These are phyloP conservation scores for Cercospora sp. DNA, from an alignment of 2,329 filamentous ascomycete species.

Conservation along the genomic window DNA sequence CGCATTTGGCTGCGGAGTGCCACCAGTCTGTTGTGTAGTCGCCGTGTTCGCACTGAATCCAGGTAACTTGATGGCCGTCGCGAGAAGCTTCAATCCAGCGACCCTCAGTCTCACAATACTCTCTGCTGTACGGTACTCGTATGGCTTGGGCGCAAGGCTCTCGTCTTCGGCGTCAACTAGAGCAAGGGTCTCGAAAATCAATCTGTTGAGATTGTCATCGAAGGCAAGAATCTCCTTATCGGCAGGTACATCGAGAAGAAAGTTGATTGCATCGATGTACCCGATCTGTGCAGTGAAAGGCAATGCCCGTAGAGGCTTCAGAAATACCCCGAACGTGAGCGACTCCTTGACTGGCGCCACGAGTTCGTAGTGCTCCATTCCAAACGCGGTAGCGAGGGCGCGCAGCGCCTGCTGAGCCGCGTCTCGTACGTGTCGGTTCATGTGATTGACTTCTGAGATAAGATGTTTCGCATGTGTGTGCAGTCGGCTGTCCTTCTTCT, in stretches of 20 bases:
- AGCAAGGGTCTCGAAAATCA: constrained; percentile 90
- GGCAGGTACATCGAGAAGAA: constrained; percentile 84
- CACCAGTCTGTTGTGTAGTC: constrained; percentile 7
- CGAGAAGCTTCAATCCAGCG: constrained; percentile 88
- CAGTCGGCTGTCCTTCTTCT: constrained; percentile 65
- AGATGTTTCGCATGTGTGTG: constrained; percentile 79
- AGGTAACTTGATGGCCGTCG: constrained; percentile 88
- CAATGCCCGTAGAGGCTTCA: constrained; percentile 87
- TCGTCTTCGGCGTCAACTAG: constrained; percentile 94
- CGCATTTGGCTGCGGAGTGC: constrained; percentile 16
- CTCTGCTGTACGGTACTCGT: constrained; percentile 93
- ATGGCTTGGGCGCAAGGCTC: constrained; percentile 84
- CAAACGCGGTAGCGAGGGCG: constrained; percentile 75
- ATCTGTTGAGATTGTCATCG: constrained; percentile 83
- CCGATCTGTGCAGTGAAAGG: constrained; percentile 96
- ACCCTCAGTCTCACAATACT: constrained; percentile 89
- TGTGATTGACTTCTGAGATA: constrained; percentile 85
- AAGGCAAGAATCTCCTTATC: constrained; percentile 75
- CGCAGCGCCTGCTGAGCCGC: constrained; percentile 80
- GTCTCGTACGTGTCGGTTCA: constrained; percentile 91
- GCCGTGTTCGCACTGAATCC: constrained; percentile 72
- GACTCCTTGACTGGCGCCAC: constrained; percentile 87
- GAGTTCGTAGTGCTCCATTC: constrained; percentile 80
- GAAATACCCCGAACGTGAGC: constrained; percentile 87
- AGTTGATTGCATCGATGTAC: constrained; percentile 96